These are phyloP conservation scores for Penicillium arizonense DNA, from an alignment of 495 filamentous ascomycete species.

Conservation along the genomic window DNA sequence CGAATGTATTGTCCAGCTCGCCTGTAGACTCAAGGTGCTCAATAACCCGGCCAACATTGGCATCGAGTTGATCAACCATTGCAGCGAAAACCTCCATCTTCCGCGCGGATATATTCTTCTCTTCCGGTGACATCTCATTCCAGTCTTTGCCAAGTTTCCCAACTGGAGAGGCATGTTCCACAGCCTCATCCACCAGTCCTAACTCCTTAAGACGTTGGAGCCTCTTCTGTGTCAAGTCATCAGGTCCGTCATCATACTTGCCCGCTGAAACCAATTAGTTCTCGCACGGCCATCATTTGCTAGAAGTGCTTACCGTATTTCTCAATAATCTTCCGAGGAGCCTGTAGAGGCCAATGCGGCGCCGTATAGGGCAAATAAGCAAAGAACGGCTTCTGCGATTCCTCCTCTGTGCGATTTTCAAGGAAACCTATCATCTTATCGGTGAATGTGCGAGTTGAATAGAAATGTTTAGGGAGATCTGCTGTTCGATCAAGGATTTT, in stretches of 20 bases:
- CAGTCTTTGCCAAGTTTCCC: conserved; percentile 6
- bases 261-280: conserved; percentile 10
- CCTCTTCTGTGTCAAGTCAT: conserved; percentile 30
- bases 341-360: conserved; percentile 47
- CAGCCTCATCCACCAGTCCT: conserved; percentile 31
- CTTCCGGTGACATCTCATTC: conserved; percentile 10
- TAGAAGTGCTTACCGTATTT: conserved; percentile 23
- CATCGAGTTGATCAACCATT: conserved; percentile 55
- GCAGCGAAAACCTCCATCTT: conserved; percentile 55
- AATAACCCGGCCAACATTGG: conserved; percentile 49
- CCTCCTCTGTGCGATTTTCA: conserved; percentile 36
- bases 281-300: too few relatives aligned
- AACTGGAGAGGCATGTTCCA: conserved; percentile 28
- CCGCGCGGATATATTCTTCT: conserved; percentile 38
- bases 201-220: conserved; percentile 34
- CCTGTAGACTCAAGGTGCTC: conserved; percentile 47
- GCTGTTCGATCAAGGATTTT: neutral
- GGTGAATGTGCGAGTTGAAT: conserved; percentile 36
- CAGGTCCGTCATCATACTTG: conserved; percentile 41
- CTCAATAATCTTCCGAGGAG: conserved; percentile 27
- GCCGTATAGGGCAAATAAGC: conserved; percentile 43
- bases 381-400: conserved; percentile 41
- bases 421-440: conserved; percentile 38
- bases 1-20: conserved; percentile 54
- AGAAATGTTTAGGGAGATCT: conserved; percentile 40